Conservation (phyloP, 352 stramenopile species). For the Poterioochromonas sp. region DNA sequence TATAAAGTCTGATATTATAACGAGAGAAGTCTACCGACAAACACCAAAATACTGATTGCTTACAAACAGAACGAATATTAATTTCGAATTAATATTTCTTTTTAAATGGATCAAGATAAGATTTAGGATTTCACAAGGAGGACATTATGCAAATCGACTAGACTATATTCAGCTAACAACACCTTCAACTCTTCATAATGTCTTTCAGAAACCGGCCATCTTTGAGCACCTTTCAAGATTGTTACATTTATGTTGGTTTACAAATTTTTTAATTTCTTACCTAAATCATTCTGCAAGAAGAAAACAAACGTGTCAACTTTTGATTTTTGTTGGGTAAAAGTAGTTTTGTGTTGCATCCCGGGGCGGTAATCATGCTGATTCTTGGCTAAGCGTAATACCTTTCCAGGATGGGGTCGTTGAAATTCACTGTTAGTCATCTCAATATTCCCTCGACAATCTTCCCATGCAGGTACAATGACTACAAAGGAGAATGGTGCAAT, state of each 20-base stretch:
- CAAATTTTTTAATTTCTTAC: background rate
- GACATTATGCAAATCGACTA: too few relatives aligned
- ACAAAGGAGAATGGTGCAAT: constrained; percentile 40
- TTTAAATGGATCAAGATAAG: too few relatives aligned
- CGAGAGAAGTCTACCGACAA: too few relatives aligned
- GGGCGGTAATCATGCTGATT: constrained; percentile 39
- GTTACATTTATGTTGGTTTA: background rate
- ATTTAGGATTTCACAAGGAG: too few relatives aligned
- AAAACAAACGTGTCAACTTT: constrained; percentile 39
- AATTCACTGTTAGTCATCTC: constrained; percentile 35
- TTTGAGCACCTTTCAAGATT: constrained; percentile 17
- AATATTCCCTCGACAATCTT: constrained; percentile 35
- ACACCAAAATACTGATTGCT: too few relatives aligned
- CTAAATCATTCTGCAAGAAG: constrained; percentile 38
- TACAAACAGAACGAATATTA: too few relatives aligned
- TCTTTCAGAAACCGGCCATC: constrained; percentile 29
- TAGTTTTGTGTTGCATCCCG: constrained; percentile 38
- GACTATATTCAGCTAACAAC: too few relatives aligned
- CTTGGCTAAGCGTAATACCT: constrained; percentile 34
- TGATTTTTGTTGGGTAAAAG: background rate
- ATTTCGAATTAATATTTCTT: too few relatives aligned
- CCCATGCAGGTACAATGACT: constrained; percentile 40
- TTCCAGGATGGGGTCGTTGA: constrained; percentile 29
- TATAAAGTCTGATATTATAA: too few relatives aligned
- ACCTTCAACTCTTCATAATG: constrained; percentile 24